phyloP scores from a whole-genome alignment of 768 basidiomycete genomes.

The Daedaleopsis nitida region DNA sequence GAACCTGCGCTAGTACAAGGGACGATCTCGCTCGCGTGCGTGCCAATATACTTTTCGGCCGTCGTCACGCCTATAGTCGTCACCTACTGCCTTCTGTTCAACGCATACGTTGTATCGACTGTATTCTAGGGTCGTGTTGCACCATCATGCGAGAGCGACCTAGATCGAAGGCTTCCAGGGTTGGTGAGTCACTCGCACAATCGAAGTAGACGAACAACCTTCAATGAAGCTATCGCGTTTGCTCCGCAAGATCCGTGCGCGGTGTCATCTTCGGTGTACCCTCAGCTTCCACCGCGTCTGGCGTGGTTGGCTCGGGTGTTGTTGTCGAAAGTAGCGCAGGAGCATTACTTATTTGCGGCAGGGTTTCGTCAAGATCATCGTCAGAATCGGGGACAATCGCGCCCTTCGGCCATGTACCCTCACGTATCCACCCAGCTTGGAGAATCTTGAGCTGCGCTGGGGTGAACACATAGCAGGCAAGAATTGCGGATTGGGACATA shows the following conservation, averaged over 20 bases:
- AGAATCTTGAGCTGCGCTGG: constrained; percentile 65
- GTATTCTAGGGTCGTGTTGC: background rate
- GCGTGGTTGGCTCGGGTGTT: background rate
- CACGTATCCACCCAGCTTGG: constrained; percentile 74
- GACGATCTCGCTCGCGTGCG: background rate
- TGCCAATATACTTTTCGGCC: constrained; percentile 39
- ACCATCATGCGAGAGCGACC: background rate
- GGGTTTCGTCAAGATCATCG: constrained; percentile 38
- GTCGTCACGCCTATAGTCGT: background rate
- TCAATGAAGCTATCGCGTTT: background rate
- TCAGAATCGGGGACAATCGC: constrained; percentile 64
- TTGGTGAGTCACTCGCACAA: constrained; percentile 13
- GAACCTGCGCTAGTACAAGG: background rate
- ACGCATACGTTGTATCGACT: constrained; percentile 4
- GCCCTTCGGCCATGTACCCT: constrained; percentile 74
- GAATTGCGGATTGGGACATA: constrained; percentile 38
- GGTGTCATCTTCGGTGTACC: background rate
- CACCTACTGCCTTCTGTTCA: background rate
- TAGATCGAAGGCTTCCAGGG: background rate
- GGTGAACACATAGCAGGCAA: background rate
- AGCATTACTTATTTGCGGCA: background rate
- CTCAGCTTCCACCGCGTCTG: background rate
- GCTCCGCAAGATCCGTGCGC: background rate
- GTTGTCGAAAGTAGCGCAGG: background rate
- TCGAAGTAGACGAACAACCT: background rate